phyloP scores from a whole-genome alignment of 139 green algal species.

The Volvox reticuliferus region DNA sequence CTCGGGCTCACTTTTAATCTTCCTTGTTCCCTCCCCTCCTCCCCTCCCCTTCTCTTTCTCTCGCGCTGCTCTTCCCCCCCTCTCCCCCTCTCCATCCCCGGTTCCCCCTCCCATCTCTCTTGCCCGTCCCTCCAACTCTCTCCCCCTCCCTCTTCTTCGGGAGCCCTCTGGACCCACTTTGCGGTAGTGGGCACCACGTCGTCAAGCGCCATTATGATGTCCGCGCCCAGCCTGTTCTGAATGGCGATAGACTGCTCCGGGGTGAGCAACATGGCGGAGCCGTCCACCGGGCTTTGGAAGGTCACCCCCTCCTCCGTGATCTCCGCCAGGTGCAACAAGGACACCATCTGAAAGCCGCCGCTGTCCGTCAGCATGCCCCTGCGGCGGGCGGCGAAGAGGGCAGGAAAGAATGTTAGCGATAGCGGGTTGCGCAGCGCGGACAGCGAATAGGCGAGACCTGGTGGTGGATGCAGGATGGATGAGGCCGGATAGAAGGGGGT shows the following conservation, averaged over 20 bases:
- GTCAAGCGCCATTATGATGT: constrained; percentile 98
- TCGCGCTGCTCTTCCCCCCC: too few species aligned
- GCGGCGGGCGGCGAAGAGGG: background rate
- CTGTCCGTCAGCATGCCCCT: constrained; percentile 79
- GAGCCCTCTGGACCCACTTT: background rate
- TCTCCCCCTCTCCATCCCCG: too few species aligned
- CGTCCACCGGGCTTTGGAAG: constrained; percentile 89
- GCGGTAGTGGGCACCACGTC: constrained; percentile 92
- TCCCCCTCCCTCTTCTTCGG: background rate
- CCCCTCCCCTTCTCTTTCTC: background rate
- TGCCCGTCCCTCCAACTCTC: background rate
- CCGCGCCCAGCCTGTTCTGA: constrained; percentile 80
- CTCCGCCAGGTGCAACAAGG: constrained; percentile 89
- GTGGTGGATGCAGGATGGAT: too few species aligned
- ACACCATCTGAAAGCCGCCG: constrained; percentile 90
- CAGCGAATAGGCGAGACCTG: too few species aligned
- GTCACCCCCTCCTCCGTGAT: constrained; percentile 95
- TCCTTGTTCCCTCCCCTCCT: background rate
- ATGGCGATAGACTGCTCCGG: constrained; percentile 95
- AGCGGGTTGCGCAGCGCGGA: background rate
- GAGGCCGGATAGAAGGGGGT: too few species aligned
- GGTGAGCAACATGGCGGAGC: constrained; percentile 93
- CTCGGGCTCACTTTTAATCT: too few species aligned
- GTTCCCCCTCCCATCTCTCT: too few species aligned
- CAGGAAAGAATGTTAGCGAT: background rate